Conservation (phyloP, 1,284 basidiomycete genomes). For the Puccinia novopanici region DNA sequence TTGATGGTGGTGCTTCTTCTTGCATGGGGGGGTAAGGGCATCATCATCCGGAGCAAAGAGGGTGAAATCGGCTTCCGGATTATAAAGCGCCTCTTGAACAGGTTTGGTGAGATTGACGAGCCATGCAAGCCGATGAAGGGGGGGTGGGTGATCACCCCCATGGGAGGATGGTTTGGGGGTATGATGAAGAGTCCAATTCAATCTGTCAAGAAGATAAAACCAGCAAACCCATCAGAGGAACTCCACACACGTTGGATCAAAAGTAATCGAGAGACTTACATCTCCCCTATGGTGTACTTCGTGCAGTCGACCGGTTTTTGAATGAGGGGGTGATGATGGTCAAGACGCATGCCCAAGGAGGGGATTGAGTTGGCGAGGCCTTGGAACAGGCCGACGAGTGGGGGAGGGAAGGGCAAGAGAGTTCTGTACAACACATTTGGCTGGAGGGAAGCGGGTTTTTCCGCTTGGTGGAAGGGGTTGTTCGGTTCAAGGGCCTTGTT, state of each 20-base stretch:
- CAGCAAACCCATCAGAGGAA: neutral
- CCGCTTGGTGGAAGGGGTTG: too few species aligned
- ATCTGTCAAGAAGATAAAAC: neutral
- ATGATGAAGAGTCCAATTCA: conserved; percentile 30
- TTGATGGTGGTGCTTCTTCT: neutral
- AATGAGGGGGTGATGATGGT: neutral
- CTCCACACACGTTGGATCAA: neutral
- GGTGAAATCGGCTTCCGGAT: conserved; percentile 49
- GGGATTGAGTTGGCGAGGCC: neutral
- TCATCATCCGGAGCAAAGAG: conserved; percentile 56
- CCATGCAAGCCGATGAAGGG: conserved; percentile 55
- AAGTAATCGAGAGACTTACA: neutral
- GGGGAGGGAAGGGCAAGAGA: neutral
- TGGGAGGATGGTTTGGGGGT: conserved; percentile 30
- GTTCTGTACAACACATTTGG: neutral
- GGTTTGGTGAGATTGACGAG: conserved; percentile 53
- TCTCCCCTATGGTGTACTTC: conserved; percentile 14
- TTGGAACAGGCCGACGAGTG: neutral
- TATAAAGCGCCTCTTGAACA: conserved; percentile 9
- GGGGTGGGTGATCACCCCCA: conserved; percentile 23
- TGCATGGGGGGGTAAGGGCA: conserved; percentile 55
- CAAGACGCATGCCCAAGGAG: neutral
- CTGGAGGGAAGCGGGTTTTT: neutral
- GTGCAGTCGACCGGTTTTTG: conserved; percentile 10
- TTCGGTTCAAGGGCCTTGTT: neutral